Percentiles rank a stretch among this genome's conserved stretches.
These are phyloP conservation scores for Oropetium thomaeum DNA, from an alignment of 176 grass and related monocot species.

Conservation along the genomic window DNA sequence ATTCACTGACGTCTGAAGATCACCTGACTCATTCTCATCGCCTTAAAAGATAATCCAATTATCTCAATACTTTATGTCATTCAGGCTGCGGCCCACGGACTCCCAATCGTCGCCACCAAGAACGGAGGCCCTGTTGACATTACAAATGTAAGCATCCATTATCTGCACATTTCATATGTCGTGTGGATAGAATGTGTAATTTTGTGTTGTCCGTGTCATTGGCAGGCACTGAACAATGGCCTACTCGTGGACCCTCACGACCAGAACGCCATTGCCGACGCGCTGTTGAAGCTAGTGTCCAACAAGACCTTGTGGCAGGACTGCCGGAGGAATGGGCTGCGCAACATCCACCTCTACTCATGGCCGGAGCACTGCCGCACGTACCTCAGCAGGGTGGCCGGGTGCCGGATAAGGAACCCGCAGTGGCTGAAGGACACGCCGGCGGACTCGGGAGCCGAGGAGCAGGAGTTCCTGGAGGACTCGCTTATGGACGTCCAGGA, in stretches of 20 bases:
- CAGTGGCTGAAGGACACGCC: conserved; percentile 91
- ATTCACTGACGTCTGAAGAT: background rate
- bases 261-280: conserved; percentile 78
- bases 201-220: background rate
- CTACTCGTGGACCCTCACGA: conserved; percentile 87
- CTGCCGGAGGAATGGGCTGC: conserved; percentile 81
- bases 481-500: conserved; percentile 87
- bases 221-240: conserved; percentile 81
- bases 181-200: background rate
- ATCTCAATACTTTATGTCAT: background rate
- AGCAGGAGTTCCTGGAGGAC: conserved; percentile 71
- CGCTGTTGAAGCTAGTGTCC: conserved; percentile 78
- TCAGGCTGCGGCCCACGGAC: conserved; percentile 89
- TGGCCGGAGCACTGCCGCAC: conserved; percentile 98
- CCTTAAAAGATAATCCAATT: background rate
- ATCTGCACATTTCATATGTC: background rate
- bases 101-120: conserved; percentile 97
- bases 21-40: background rate
- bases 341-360: conserved; percentile 94
- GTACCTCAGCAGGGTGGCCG: conserved; percentile 80
- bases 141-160: conserved; percentile 47
- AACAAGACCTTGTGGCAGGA: conserved; percentile 96
- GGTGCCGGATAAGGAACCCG: conserved; percentile 76
- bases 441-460: conserved; percentile 32
- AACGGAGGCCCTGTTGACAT: conserved; percentile 97